Base-by-base conservation (phyloP, 73 alveolate genomes). In the Tetrahymena malaccensis region DNA sequence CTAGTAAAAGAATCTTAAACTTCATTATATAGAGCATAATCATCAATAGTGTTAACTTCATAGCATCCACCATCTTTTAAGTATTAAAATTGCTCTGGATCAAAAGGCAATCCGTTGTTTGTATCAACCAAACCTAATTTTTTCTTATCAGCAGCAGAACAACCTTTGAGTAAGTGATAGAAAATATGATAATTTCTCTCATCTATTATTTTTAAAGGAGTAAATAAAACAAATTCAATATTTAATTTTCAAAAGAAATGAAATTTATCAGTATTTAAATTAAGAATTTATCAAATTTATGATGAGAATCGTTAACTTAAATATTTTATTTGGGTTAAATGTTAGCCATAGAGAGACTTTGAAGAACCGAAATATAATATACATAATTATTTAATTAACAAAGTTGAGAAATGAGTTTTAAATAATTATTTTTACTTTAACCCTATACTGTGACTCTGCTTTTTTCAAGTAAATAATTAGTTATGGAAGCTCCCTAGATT, bases 181-280 rank as follows among this genome's bases (percentile, higher is more conserved):
- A 95, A 95, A 22, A 95, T 95, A 85, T 95, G 97, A 85, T 85
- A 95, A 50, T 95, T 95, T 55, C 97, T 89, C 89, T 95, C 97
- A 34, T 43, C 85, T 95, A 22, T 70, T n/a, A n/a, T n/a, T n/a
- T n/a, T n/a, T 25, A 19, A 9, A 27, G 25, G 17, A 27, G 25
- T 19, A 70, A 22, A 19, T 0, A 27, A 19, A 22, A 27, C 11
- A 19, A 50, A 2, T 8, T 35, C 43, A 35, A 35, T 35, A 35
- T 35, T 35, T 6, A 4, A 6, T 35, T 35, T 35, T 35, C 43
- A 6, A 35, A 35, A 35, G 2, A 4, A 50, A 19, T 10, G 27
- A 50, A 19, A 50, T 19, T 19, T 50, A 15, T 50, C 27, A 19
- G 11, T 13, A 13, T 44, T 44, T 11, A 44, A 50, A 15, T 10